Conservation (phyloP, 352 stramenopile species). For the Phytophthora idaei region DNA sequence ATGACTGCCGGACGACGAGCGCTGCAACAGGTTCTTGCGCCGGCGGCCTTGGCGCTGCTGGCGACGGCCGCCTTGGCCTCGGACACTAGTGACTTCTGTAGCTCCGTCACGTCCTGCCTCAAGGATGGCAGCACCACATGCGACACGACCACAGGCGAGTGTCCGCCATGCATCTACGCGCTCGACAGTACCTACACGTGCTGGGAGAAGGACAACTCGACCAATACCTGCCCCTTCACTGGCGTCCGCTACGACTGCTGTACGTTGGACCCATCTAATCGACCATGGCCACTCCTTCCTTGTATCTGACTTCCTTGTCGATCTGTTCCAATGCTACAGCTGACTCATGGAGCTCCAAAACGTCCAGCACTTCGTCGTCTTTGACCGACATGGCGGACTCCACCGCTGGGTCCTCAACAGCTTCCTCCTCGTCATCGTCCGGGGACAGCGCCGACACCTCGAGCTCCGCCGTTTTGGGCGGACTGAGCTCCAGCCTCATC, state of each 20-base stretch:
- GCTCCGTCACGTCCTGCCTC: constrained; percentile 44
- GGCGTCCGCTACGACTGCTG: constrained; percentile 75
- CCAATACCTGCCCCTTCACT: constrained; percentile 71
- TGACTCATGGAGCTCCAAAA: constrained; percentile 36
- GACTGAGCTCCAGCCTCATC: constrained; percentile 38
- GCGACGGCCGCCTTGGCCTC: constrained; percentile 14
- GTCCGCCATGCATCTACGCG: constrained; percentile 70
- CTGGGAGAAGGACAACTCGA: constrained; percentile 67
- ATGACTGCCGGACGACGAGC: constrained; percentile 22
- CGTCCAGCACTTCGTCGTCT: constrained; percentile 18
- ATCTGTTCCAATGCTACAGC: constrained; percentile 27
- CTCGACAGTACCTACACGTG: constrained; percentile 58
- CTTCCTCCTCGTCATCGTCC: constrained; percentile 20
- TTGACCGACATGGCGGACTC: constrained; percentile 9
- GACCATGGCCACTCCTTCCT: neutral
- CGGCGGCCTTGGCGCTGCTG: constrained; percentile 4
- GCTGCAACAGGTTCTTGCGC: constrained; percentile 1
- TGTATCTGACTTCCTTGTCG: constrained; percentile 5
- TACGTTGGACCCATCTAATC: constrained; percentile 36
- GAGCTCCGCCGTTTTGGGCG: constrained; percentile 17
- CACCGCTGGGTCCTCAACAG: constrained; percentile 8
- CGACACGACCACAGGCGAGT: constrained; percentile 45
- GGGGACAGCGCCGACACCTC: constrained; percentile 20
- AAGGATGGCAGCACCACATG: constrained; percentile 41
- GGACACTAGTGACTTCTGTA: constrained; percentile 44